Conservation (phyloP, 1,284 basidiomycete species). For the Cryptococcus jaspeensis region DNA sequence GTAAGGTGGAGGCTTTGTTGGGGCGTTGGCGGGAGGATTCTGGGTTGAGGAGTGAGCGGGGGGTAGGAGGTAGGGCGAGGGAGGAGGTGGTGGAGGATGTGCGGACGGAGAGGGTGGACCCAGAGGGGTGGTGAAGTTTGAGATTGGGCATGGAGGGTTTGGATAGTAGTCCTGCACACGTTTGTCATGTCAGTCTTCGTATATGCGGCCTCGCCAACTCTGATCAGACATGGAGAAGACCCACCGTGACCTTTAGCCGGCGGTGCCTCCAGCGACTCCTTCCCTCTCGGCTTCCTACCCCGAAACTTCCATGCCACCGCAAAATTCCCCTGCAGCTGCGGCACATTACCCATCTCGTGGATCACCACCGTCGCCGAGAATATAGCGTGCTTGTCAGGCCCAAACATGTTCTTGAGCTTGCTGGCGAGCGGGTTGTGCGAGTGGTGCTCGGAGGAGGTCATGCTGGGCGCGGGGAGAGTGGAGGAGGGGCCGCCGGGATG, state of each 20-base stretch:
- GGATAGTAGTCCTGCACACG: constrained; percentile 1
- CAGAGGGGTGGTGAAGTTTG: constrained; percentile 16
- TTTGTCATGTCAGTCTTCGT: constrained; percentile 3
- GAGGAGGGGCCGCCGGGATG: no score
- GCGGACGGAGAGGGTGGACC: constrained; percentile 20
- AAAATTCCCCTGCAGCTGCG: constrained; percentile 42
- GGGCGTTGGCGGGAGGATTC: not conserved
- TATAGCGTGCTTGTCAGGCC: constrained; percentile 27
- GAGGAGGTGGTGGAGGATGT: constrained; percentile 19
- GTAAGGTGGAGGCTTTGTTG: constrained; percentile 5
- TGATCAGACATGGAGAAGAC: no score
- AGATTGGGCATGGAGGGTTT: constrained; percentile 34
- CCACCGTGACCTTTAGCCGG: constrained; percentile 9
- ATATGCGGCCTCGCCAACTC: not conserved
- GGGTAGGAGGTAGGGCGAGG: constrained; percentile 9
- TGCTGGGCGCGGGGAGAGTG: no score
- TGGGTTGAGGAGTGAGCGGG: constrained; percentile 11
- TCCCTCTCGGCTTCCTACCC: constrained; percentile 28
- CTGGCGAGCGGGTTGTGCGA: constrained; percentile 4
- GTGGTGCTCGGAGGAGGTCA: not conserved
- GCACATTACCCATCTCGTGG: constrained; percentile 45
- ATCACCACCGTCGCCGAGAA: constrained; percentile 37
- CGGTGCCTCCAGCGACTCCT: constrained; percentile 18
- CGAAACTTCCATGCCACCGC: constrained; percentile 42
- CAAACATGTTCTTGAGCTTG: constrained; percentile 34